Conservation (phyloP, 2,329 filamentous ascomycete species). For the Rutstroemia sp. region DNA sequence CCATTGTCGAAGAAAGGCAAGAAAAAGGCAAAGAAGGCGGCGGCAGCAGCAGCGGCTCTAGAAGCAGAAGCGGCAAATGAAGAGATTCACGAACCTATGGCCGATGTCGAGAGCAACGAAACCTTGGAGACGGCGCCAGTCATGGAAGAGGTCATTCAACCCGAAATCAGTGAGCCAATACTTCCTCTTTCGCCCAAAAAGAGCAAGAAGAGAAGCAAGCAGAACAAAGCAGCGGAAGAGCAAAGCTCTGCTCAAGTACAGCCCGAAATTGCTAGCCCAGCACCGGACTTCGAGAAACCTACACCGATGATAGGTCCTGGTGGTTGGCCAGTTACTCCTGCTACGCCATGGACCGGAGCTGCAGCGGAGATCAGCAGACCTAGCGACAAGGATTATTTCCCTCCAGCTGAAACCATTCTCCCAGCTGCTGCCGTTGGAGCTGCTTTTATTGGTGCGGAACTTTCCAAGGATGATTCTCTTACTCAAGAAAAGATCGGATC, state of each 20-base stretch:
- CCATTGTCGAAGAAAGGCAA: slow-evolving; percentile 18
- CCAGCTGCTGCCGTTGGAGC: slow-evolving; percentile 14
- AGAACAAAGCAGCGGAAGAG: background rate
- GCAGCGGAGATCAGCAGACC: background rate
- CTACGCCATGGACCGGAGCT: slow-evolving; percentile 13
- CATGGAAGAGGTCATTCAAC: background rate
- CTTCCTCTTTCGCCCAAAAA: background rate
- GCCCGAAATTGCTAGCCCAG: background rate
- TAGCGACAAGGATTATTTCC: slow-evolving; percentile 11
- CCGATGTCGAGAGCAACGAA: background rate
- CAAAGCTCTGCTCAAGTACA: background rate
- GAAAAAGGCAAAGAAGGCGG: slow-evolving; percentile 13
- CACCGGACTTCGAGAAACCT: slow-evolving; percentile 13
- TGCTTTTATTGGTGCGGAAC: slow-evolving; percentile 10
- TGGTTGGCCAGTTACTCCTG: slow-evolving; percentile 18
- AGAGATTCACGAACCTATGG: background rate
- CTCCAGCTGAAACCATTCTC: slow-evolving; percentile 8
- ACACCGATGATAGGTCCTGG: slow-evolving; percentile 17
- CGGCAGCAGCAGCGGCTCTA: background rate
- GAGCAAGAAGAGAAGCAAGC: background rate
- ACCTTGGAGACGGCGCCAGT: background rate
- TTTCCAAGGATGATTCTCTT: slow-evolving; percentile 1
- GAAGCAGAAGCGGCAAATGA: background rate
- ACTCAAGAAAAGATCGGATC: slow-evolving; percentile 8
- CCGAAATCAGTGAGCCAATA: background rate